These are phyloP conservation scores for Magnaporthales sp. DNA, from an alignment of 2,329 filamentous ascomycete species.

Conservation along the genomic window DNA sequence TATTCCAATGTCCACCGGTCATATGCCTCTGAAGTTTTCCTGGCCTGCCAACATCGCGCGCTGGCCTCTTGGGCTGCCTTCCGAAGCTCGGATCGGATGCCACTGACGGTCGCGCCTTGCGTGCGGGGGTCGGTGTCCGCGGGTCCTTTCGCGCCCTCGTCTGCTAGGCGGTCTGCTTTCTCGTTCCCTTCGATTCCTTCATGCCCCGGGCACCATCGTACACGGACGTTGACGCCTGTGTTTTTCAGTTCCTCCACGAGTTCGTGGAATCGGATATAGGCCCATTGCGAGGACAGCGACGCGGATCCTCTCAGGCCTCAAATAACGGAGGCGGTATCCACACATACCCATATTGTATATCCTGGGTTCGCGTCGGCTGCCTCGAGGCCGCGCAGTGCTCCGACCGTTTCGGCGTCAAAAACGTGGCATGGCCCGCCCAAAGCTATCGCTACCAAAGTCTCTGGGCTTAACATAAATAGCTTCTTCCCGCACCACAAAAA, in stretches of 20 bases:
- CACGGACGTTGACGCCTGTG: not conserved
- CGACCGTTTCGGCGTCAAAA: constrained; percentile 1
- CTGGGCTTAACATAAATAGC: no score
- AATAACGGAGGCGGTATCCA: constrained; percentile 1
- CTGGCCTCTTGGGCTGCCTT: not conserved
- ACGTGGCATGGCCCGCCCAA: not conserved
- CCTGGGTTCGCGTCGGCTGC: not conserved
- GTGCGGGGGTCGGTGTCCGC: not conserved
- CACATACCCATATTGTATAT: not conserved
- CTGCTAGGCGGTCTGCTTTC: not conserved
- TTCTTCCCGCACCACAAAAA: no score
- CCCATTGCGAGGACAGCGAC: not conserved
- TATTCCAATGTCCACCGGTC: not conserved
- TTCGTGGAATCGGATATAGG: constrained; percentile 2
- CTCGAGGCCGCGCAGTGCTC: not conserved
- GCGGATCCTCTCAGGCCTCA: not conserved
- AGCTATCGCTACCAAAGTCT: not conserved
- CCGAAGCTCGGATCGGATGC: not conserved
- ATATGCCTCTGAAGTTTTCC: not conserved
- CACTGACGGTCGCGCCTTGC: not conserved
- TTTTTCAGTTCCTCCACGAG: not conserved
- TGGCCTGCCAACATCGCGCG: not conserved
- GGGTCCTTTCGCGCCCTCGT: not conserved
- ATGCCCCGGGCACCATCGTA: not conserved
- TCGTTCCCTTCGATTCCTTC: not conserved